Base-by-base conservation (phyloP, 805 yeast species). In the Tetrapisispora fleetii region DNA sequence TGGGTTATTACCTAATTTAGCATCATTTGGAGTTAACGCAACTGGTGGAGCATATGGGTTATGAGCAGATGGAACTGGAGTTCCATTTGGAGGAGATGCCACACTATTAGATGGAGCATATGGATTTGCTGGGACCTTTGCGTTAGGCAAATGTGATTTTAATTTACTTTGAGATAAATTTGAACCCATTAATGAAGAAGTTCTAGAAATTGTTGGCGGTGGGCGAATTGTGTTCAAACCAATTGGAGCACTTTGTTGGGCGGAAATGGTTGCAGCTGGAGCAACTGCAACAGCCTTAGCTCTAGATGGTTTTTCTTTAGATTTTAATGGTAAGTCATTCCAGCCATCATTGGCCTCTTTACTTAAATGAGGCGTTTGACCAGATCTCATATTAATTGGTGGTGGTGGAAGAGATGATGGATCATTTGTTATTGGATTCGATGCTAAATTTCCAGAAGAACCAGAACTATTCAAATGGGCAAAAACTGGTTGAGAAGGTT, bases 11-110 rank as follows among this genome's bases (percentile, higher is more conserved):
- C 67, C 59, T 2, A 61, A 14, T 6, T 16, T 18, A 14, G 13
- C 53, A n/a, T 59, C 59, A 27, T 62, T 60, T 11, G 59, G 58
- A 37, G 61, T 53, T 45, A 56, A 51, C 36, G 48, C 55, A 11
- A 48, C 42, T 18, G 60, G 55, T 30, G 74, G 69, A 10, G 75
- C 76, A 49, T 69, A 72, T 44, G 75, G 73, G 53, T 66, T 67
- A 47, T 57, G 43, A 32, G 65, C 60, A 48, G 57, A 41, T 14
- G 51, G 35, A 13, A 44, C 35, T 18, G 70, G 65, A 24, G 41
- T 21, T 11, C 48, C 37, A 9, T 43, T 30, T 22, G 46, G 39
- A 22, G 51, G 35, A 8, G 53, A 36, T 4, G 24, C 27, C 28
- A 2, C 17, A 9, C 22, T n/a, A 13, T 24, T 28, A n/a, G 47